Percentiles rank a stretch among this genome's conserved stretches.
phyloP scores from a whole-genome alignment of 208 protist species.

The Naegleria gruberi region DNA sequence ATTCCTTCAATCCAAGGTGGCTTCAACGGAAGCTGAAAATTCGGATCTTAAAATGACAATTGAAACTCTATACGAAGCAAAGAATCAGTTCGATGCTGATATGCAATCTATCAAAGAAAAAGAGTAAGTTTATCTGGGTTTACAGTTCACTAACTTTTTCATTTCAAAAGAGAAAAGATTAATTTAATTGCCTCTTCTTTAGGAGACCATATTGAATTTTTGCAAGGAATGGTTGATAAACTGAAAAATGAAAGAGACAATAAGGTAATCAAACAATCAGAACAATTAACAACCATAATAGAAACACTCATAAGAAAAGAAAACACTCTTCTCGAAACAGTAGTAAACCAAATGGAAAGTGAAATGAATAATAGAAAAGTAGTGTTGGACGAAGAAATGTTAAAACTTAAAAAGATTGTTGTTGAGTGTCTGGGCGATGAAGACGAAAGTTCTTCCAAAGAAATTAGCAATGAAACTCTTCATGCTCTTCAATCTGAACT shows the following conservation, averaged over 20 bases:
- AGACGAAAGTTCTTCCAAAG: not conserved
- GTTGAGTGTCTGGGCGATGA: not conserved
- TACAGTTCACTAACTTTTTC: too few relatives aligned
- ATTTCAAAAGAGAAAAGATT: not conserved
- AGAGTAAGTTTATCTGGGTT: not conserved
- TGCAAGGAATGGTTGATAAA: not conserved
- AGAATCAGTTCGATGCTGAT: not conserved
- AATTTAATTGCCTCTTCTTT: not conserved
- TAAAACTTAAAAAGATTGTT: not conserved
- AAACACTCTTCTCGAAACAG: not conserved
- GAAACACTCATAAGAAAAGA: not conserved
- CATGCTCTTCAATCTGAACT: not conserved
- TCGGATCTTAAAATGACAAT: not conserved
- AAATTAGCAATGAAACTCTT: not conserved
- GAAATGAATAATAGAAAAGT: slow-evolving; percentile 7
- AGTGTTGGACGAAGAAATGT: not conserved
- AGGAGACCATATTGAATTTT: not conserved
- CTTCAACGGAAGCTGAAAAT: not conserved
- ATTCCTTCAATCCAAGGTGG: not conserved
- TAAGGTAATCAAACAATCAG: not conserved
- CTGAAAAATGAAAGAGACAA: not conserved
- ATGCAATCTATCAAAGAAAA: not conserved
- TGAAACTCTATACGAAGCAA: not conserved
- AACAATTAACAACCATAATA: not conserved
- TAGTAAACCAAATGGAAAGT: not conserved